Base-by-base conservation (phyloP, 805 yeast species). In the Helenozyma baotianmanensis region DNA sequence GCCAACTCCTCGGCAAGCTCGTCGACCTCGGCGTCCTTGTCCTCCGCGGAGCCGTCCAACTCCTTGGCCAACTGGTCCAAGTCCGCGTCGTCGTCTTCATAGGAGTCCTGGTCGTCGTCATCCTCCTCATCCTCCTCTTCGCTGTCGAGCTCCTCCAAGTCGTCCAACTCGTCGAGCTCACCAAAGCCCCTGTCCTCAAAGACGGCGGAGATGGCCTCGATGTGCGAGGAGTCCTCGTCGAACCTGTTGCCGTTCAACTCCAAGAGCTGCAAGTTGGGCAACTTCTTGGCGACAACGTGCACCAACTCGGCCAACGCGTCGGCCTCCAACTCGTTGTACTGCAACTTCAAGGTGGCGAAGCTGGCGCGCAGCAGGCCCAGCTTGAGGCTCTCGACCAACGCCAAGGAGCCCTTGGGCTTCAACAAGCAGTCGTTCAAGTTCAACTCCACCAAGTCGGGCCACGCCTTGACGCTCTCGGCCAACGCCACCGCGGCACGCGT, bases 221-320 rank as follows among this genome's bases (percentile, higher is more conserved):
- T 58, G 14, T 72, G 65, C 38, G 78, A 82, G 25, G 85, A 78
- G 44, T 90, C 97, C 58, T 92, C 97, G 31, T 85, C 85, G 50
- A 92, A 82, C 54, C 85, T 70, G 64, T 92, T 92, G 54, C 99
- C 99, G 54, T 92, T 90, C 45, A 92, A 72, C 67, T 92, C 97
- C 45, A 92, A 68, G 8, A 53, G 33, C 52, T 75, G 66, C 54
- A 92, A 69, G 14, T 68, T 64, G 25, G 82, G 82, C 48, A 90
- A 63, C 30, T 73, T 72, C 13, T 64, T 58, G 30, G 48, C 40
- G 26, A 87, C 61, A 13, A 79, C 79, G 6, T 67, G 64, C 23
- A 69, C 70, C 35, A 92, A 62, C n/a, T 68, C 47, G 31, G 70
- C 72, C 47, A 92, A 68, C 3, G 90, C 73, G 19, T 70, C 70